Evolutionary conservation across 2,329 filamentous ascomycete species (phyloP).

Genomic region (Nemania bipapillata): DNA sequence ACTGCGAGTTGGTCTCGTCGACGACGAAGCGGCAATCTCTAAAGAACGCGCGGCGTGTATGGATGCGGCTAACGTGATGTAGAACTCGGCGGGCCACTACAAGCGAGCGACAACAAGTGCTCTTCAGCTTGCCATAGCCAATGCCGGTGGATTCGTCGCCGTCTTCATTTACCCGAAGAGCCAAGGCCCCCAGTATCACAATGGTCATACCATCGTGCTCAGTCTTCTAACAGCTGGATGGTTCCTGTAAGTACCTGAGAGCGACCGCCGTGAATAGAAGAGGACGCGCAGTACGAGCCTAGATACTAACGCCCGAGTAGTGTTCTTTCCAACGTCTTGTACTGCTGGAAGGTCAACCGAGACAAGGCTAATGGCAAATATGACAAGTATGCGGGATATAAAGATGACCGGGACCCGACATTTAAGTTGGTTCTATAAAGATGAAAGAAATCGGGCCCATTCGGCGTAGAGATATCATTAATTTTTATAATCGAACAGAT

Average conservation of each 20-base stretch:
- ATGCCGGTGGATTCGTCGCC: conserved; percentile 73
- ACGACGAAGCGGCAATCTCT: neutral
- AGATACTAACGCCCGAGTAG: conserved; percentile 52
- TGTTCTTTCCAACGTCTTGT: conserved; percentile 68
- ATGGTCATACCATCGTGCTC: conserved; percentile 70
- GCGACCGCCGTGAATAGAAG: neutral
- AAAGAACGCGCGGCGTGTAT: neutral
- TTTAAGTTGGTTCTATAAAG: conserved; percentile 69
- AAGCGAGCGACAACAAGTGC: conserved; percentile 75
- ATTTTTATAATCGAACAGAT: too few species aligned
- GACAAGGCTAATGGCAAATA: conserved; percentile 71
- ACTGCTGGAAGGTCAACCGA: conserved; percentile 71
- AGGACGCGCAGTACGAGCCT: too few species aligned
- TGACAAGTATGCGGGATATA: conserved; percentile 64
- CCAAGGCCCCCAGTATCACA: conserved; percentile 67
- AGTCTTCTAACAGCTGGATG: conserved; percentile 70
- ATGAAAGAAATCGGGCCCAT: neutral
- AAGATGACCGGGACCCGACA: conserved; percentile 71
- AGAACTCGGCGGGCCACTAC: conserved; percentile 74
- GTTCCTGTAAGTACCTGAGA: conserved; percentile 66
- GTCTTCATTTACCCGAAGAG: conserved; percentile 69
- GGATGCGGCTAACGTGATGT: conserved; percentile 25
- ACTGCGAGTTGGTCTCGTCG: neutral
- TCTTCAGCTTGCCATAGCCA: conserved; percentile 73
- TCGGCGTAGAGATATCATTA: neutral